Conservation (phyloP, 371 early-diverging fungal genomes). For the Chytridiales sp. region DNA sequence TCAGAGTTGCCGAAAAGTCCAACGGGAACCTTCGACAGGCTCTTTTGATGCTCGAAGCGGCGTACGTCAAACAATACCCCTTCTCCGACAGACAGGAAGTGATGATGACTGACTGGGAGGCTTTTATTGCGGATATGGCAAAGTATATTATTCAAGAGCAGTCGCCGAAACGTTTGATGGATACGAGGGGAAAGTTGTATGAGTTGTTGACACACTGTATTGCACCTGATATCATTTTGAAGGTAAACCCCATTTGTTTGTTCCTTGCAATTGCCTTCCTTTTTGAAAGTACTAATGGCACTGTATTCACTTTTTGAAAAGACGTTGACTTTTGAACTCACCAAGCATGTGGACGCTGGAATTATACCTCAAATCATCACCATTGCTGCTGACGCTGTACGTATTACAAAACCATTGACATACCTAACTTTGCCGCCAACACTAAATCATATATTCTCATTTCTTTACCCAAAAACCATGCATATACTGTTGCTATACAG, state of each 20-base stretch:
- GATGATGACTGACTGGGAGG: constrained; percentile 89
- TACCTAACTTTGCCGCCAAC: not conserved
- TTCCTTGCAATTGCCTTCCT: not conserved
- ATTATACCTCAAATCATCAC: constrained; percentile 68
- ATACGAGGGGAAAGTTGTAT: constrained; percentile 78
- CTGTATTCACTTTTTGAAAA: constrained; percentile 17
- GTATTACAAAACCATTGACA: constrained; percentile 12
- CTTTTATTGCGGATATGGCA: constrained; percentile 69
- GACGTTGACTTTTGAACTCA: constrained; percentile 70
- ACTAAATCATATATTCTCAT: not conserved
- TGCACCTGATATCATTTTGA: constrained; percentile 77
- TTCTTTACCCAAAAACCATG: not conserved
- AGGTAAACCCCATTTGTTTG: constrained; percentile 49
- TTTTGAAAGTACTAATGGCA: not conserved
- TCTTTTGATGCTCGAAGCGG: constrained; percentile 85
- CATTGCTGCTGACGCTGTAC: constrained; percentile 79
- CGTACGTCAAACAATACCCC: constrained; percentile 71
- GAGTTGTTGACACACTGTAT: constrained; percentile 89
- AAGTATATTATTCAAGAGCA: constrained; percentile 71
- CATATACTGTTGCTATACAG: constrained; percentile 44
- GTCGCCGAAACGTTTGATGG: constrained; percentile 66
- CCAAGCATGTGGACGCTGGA: constrained; percentile 61
- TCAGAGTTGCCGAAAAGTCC: constrained; percentile 64
- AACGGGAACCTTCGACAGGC: constrained; percentile 91
- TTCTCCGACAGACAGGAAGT: constrained; percentile 59